Conservation (phyloP, 371 early-diverging fungal species). For the Mortierella sp. region DNA sequence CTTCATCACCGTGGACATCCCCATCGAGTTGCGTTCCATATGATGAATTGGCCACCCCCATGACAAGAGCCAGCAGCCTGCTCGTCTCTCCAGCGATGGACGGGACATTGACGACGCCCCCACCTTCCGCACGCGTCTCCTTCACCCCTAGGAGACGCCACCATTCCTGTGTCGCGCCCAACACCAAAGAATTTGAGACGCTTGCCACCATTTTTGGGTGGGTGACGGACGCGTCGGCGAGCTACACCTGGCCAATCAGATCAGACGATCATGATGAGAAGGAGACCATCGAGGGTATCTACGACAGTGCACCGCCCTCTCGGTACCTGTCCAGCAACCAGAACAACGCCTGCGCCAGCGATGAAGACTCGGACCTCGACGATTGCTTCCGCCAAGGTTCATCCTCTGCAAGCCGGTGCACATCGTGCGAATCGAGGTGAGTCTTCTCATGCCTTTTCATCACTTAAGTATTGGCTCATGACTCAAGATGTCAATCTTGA, state of each 20-base stretch:
- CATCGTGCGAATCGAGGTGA: constrained; percentile 28
- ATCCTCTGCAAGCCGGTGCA: constrained; percentile 13
- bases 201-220: constrained; percentile 72
- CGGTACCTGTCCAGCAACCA: constrained; percentile 4
- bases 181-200: constrained; percentile 61
- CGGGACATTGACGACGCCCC: constrained; percentile 16
- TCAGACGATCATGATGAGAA: not conserved
- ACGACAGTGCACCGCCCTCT: constrained; percentile 9
- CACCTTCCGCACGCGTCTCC: constrained; percentile 8
- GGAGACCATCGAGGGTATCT: not conserved
- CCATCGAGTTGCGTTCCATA: not conserved
- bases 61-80: not conserved
- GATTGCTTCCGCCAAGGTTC: not conserved
- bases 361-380: constrained; percentile 34
- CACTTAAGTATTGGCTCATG: not conserved
- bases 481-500: no score
- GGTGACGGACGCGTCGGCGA: constrained; percentile 51
- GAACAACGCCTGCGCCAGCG: constrained; percentile 16
- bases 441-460: not conserved
- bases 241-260: constrained; percentile 11
- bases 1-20: constrained; percentile 4
- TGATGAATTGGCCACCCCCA: not conserved
- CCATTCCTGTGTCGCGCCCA: constrained; percentile 62
- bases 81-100: constrained; percentile 10
- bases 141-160: constrained; percentile 59